Evolutionary conservation across 2,329 filamentous ascomycete species (phyloP), one percentile per base, ranked within the genome.

Genomic region (Scorias spongiosa): DNA sequence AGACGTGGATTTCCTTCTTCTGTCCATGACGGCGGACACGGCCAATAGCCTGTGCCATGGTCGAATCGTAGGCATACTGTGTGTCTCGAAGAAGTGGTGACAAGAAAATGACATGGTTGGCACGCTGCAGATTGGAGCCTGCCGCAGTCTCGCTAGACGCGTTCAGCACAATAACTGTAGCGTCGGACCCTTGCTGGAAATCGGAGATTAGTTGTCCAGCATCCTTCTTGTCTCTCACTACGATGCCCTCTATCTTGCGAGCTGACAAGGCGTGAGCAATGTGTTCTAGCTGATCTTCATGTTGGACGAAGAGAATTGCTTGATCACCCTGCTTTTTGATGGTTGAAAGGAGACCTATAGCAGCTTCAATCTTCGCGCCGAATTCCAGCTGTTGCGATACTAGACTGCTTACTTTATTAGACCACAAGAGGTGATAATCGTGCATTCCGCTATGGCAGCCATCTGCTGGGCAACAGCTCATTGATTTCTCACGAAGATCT

Each of bases 71-170:
- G 5, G 68, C 63, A 39, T 74, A 67, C 40, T 74, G 67, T 0
- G 65, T 68, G 30, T 63, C 54, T 0, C 67, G 61, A 1, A 75
- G 59, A 8, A 78, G 57, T 0, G 78, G 77, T 0, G 70, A 67
- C 2, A 80, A 57, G 55, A 83, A 82, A 29, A 83, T 68, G 30
- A 81, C 63, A 45, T 82, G 76, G 48, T 80, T 81, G 0, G 77
- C 76, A 34, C 68, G 69, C 40, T 76, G 73, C 1, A 83, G 59
- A 49, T 83, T 82, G 2, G 50, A 51, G 2, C 79, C 79, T 29
- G 78, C 70, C 2, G 78, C 74, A 43, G 72, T 71, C 29, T 73
- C 72, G 48, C 69, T 68, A 1, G 67, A 68, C 2, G 77, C 62
- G 45, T 75, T 71, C 28, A 83, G 60, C 12, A 82, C 62, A 4